phyloP scores from a whole-genome alignment of 257 asterid species.

The Voacanga thouarsii region DNA sequence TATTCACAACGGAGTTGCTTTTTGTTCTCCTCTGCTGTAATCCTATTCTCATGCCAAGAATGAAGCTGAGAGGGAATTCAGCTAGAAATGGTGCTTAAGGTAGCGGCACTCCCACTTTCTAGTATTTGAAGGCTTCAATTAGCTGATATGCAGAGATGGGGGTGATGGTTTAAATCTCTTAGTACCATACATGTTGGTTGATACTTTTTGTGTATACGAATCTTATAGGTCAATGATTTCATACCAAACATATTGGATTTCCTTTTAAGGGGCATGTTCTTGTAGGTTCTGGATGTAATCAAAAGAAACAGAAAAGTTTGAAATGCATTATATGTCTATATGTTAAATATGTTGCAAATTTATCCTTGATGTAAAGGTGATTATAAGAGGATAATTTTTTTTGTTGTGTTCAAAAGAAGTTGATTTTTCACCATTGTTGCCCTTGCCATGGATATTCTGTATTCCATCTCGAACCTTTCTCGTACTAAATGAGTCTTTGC shows the following conservation, averaged over 20 bases:
- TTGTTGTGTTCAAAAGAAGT: no score
- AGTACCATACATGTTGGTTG: not conserved
- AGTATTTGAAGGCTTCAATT: conserved; percentile 11
- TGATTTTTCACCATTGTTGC: no score
- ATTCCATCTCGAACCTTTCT: no score
- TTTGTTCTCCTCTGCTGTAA: conserved; percentile 70
- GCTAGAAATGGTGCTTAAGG: conserved; percentile 26
- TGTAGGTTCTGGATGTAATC: not conserved
- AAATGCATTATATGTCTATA: not conserved
- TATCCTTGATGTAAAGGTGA: no score
- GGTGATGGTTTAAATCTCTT: not conserved
- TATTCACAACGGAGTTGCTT: conserved; percentile 54
- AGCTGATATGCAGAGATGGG: not conserved
- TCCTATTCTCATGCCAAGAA: conserved; percentile 56
- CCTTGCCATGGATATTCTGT: no score
- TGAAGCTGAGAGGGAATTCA: conserved; percentile 38
- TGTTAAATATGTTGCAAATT: no score
- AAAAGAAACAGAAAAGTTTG: not conserved
- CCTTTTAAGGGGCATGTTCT: not conserved
- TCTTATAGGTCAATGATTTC: not conserved
- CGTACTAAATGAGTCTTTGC: no score
- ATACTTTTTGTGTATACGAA: not conserved
- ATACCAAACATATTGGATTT: not conserved
- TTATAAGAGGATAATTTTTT: no score
- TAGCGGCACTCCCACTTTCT: conserved; percentile 17